phyloP scores from a whole-genome alignment of 1,139 yeast genomes.

The Magnusiomyces paraingens region DNA sequence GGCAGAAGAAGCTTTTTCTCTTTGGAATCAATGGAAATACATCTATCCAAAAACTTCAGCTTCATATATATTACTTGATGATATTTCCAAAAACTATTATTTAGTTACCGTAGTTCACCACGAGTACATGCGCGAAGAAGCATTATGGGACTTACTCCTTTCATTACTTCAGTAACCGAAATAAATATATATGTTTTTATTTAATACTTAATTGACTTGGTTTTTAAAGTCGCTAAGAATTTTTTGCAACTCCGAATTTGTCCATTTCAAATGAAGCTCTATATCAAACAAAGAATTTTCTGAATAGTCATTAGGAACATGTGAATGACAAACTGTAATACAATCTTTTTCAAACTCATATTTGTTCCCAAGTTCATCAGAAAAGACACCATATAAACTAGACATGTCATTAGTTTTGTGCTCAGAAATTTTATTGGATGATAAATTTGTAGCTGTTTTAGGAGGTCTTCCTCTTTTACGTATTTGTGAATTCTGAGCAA shows the following conservation, averaged over 20 bases:
- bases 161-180: not conserved
- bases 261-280: constrained; percentile 1
- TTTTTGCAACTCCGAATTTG: constrained; percentile 2
- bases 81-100: constrained; percentile 55
- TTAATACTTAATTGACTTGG: not conserved
- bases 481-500: not conserved
- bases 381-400: not conserved
- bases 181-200: not conserved
- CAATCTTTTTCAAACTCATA: not conserved
- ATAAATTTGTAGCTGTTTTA: not conserved
- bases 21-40: constrained; percentile 90
- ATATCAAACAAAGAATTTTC: not conserved
- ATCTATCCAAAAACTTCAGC: constrained; percentile 55
- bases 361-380: not conserved
- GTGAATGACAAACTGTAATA: constrained; percentile 5
- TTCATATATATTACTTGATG: constrained; percentile 54
- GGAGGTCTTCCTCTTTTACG: not conserved
- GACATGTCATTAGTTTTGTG: not conserved
- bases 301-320: constrained; percentile 1
- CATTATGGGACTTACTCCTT: constrained; percentile 62
- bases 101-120: constrained; percentile 83
- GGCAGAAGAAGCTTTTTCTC: constrained; percentile 88
- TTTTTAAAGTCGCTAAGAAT: not conserved
- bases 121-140: constrained; percentile 67
- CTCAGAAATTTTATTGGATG: not conserved